Evolutionary conservation across 371 early-diverging fungal species (phyloP).

Genomic region (Syncephalastrum monosporum): DNA sequence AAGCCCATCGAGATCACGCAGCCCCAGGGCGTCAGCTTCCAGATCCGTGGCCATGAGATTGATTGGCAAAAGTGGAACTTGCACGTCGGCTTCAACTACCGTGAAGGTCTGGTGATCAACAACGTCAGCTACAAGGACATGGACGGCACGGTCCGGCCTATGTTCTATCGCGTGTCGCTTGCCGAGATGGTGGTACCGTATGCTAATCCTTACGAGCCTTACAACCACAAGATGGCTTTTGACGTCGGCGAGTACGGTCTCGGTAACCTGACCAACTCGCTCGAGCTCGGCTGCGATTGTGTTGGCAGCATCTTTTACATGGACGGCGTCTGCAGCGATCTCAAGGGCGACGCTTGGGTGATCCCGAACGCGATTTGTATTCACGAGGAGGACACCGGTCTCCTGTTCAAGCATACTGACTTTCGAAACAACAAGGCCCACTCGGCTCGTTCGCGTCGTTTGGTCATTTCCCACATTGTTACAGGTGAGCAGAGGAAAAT

Average conservation of each 20-base stretch:
- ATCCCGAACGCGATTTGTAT: constrained; percentile 53
- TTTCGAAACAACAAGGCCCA: constrained; percentile 41
- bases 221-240: constrained; percentile 47
- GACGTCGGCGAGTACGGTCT: constrained; percentile 54
- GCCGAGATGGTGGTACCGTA: constrained; percentile 56
- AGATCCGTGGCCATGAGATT: constrained; percentile 39
- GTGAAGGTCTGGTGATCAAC: constrained; percentile 49
- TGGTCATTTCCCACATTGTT: constrained; percentile 51
- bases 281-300: constrained; percentile 50
- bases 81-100: constrained; percentile 47
- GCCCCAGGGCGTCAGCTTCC: constrained; percentile 51
- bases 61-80: constrained; percentile 56
- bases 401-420: constrained; percentile 52
- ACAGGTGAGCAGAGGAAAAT: constrained; percentile 28
- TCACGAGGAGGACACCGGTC: constrained; percentile 51
- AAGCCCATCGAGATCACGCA: constrained; percentile 47
- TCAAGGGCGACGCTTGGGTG: constrained; percentile 36
- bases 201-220: constrained; percentile 42
- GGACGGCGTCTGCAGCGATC: constrained; percentile 39
- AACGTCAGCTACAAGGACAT: constrained; percentile 47
- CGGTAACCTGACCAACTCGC: constrained; percentile 41
- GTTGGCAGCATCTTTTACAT: constrained; percentile 51
- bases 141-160: constrained; percentile 31
- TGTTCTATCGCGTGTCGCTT: constrained; percentile 43
- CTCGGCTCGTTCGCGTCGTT: constrained; percentile 41